Conservation (phyloP, 352 stramenopile genomes). For the Globisporangium viniferum region DNA sequence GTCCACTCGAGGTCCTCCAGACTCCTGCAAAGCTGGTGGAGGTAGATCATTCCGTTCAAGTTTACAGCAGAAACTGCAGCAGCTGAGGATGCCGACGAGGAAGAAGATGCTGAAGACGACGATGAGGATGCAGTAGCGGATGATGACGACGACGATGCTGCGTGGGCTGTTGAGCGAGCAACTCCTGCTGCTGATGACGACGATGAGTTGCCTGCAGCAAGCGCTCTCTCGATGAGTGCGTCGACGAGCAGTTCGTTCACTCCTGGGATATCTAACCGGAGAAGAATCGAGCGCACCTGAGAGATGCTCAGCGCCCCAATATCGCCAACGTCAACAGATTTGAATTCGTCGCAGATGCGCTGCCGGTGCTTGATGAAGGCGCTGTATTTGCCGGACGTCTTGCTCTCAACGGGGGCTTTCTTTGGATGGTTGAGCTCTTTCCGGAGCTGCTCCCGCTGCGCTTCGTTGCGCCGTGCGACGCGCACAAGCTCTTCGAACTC, state of each 20-base stretch:
- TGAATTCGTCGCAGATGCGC: constrained; percentile 68
- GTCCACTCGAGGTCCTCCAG: constrained; percentile 63
- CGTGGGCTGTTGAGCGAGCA: background rate
- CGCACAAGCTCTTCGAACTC: constrained; percentile 84
- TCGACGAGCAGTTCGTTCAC: constrained; percentile 46
- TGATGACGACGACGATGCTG: background rate
- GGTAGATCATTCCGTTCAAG: constrained; percentile 27
- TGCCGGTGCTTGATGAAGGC: constrained; percentile 51
- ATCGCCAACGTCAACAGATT: constrained; percentile 33
- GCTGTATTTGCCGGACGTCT: constrained; percentile 35
- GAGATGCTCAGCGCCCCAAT: constrained; percentile 32
- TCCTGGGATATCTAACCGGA: constrained; percentile 44
- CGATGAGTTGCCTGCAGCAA: constrained; percentile 16
- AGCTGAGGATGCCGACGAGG: background rate
- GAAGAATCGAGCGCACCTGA: constrained; percentile 47
- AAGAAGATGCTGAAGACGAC: background rate
- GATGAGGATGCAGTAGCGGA: background rate
- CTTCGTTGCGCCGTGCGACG: constrained; percentile 61
- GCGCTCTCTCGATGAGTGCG: constrained; percentile 38
- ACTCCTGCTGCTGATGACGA: background rate
- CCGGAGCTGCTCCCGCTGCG: constrained; percentile 68
- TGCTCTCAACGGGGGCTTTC: constrained; percentile 22
- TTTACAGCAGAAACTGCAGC: constrained; percentile 1
- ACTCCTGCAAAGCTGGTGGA: constrained; percentile 45
- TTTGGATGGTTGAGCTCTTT: constrained; percentile 57